These are phyloP conservation scores for Lachnellula cervina DNA, from an alignment of 2,329 filamentous ascomycete species.

Conservation along the genomic window DNA sequence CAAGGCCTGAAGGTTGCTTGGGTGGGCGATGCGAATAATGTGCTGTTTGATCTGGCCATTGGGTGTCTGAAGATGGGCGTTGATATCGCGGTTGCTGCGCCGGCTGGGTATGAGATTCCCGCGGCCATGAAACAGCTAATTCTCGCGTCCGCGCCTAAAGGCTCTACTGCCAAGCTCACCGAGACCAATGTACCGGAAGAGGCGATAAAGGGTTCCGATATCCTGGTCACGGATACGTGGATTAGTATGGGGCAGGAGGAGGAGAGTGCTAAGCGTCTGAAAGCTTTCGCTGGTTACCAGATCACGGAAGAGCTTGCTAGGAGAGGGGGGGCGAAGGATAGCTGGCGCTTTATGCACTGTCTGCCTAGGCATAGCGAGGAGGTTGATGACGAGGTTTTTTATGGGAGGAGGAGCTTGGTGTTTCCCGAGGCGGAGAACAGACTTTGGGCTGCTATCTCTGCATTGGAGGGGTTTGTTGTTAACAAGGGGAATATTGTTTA, in stretches of 20 bases:
- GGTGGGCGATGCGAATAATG: conserved; percentile 96
- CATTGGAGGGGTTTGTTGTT: conserved; percentile 84
- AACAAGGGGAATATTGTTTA: conserved; percentile 74
- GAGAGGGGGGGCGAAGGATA: conserved; percentile 76
- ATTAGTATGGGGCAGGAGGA: conserved; percentile 96
- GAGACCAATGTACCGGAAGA: conserved; percentile 81
- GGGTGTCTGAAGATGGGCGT: conserved; percentile 83
- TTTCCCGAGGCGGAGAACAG: conserved; percentile 95
- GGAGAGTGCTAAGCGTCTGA: conserved; percentile 70
- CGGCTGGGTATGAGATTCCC: conserved; percentile 78
- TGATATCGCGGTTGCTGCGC: conserved; percentile 81
- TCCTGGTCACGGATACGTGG: conserved; percentile 97
- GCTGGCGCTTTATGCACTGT: conserved; percentile 99
- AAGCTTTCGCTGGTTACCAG: conserved; percentile 85
- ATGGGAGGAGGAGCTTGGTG: conserved; percentile 76
- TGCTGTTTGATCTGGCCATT: conserved; percentile 89
- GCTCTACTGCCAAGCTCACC: conserved; percentile 59
- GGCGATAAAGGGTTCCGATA: conserved; percentile 75
- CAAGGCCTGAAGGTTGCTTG: conserved; percentile 75
- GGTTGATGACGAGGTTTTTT: conserved; percentile 92
- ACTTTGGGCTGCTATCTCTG: conserved; percentile 79
- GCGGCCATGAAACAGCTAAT: conserved; percentile 70
- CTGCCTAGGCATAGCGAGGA: conserved; percentile 88
- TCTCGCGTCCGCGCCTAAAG: conserved; percentile 49
- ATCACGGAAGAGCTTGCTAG: conserved; percentile 82